phyloP scores from a whole-genome alignment of 1,284 basidiomycete genomes.

The Tilletia setariae region DNA sequence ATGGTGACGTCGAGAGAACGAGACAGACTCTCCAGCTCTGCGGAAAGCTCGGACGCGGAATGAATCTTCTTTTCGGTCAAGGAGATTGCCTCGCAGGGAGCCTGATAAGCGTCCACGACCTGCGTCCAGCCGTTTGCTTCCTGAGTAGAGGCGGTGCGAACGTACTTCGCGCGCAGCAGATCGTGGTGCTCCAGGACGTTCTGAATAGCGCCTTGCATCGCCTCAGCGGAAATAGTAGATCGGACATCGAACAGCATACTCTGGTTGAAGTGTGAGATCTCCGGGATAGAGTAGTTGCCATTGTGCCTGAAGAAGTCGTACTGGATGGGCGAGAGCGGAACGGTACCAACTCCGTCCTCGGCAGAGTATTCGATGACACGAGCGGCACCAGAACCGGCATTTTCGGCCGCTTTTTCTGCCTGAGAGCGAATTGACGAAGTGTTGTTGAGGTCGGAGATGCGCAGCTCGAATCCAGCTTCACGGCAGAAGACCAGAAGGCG shows the following conservation, averaged over 20 bases:
- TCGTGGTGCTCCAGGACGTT: background rate
- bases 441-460: background rate
- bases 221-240: background rate
- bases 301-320: background rate
- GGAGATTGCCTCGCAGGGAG: background rate
- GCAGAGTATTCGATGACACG: background rate
- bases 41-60: background rate
- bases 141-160: background rate
- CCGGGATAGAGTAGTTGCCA: background rate
- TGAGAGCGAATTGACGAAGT: background rate
- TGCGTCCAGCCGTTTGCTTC: background rate
- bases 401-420: background rate
- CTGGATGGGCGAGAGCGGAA: background rate
- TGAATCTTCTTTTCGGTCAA: background rate
- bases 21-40: background rate
- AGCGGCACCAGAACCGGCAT: background rate
- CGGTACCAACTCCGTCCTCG: background rate
- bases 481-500: background rate
- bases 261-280: slow-evolving; percentile 1
- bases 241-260: background rate
- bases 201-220: background rate
- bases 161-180: background rate
- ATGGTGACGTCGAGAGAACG: background rate
- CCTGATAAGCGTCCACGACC: background rate
- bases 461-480: background rate